Evolutionary conservation across 257 asterid species (phyloP), one percentile per base, ranked within the genome.

Genomic region (Nicotiana obtusifolia): DNA sequence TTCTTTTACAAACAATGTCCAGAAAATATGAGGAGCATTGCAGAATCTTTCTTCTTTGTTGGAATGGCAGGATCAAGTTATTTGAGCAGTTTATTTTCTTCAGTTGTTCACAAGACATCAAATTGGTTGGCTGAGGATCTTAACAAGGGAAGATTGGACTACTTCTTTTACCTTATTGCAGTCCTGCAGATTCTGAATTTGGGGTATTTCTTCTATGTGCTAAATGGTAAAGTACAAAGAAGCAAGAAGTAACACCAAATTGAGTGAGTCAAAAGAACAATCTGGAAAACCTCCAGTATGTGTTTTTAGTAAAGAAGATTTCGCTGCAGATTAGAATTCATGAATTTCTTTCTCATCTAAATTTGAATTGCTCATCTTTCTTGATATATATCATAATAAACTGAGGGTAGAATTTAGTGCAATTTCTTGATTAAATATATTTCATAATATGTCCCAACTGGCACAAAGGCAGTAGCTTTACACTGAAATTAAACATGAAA

Each of bases 121-220:
- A 80, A 68, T 47, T 86, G 88, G 88, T 78, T 86, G 71, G 80
- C 85, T 22, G 83, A 86, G 64, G 88, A 85, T 80, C 86, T 85
- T 28, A 85, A 85, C 84, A 80, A 7, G 10, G 47, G 47, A 37
- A 37, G 10, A 61, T 77, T 86, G 54, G 88, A 83, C 54, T 76
- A 77, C 82, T 86, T 77, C 76, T 86, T n/a, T 64, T 81, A 83
- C 66, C 0, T 77, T 6, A 44, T 86, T 65, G 86, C 83, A 64
- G 84, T 31, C 16, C 15, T 83, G 31, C 67, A 83, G 73, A 26
- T 81, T n/a, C 7, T 83, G 62, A 86, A 83, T 81, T 62, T 86
- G 31, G 49, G 26, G 0, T 86, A 83, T 49, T 86, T 52, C 57
- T 86, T 65, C 37, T 77, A 10, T 83, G 84, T 71, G 71, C 86